Base-by-base conservation (phyloP, 768 basidiomycete species). In the Paxillus rubicundulus region DNA sequence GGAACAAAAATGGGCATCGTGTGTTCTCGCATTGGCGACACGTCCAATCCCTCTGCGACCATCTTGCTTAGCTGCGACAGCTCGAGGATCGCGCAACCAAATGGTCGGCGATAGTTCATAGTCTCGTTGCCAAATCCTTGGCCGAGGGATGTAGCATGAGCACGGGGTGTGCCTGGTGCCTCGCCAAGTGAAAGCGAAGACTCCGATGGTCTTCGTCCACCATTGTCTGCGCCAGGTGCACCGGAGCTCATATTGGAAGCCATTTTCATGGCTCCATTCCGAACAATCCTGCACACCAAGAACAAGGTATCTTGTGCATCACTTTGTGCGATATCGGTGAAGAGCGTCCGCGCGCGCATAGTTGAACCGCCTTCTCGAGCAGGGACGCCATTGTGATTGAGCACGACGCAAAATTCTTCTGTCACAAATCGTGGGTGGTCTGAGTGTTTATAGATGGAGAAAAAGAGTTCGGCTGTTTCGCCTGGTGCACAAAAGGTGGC, bases 1-100 rank as follows among this genome's bases (percentile, higher is more conserved):
- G 96, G 89, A 1, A 86, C 78, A 60, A 81, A 95, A 47, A 98
- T 97, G 2, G 89, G 87, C 85, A 98, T 92, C 0, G 81, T 80
- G 62, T 90, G 79, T 67, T 98, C 95, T 51, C 79, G 78, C 17
- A 84, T 77, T 2, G 82, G 71, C 5, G 83, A 81, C 2, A 84
- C 77, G 54, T 90, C 86, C 13, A 73, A 61, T 45, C 82, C 79
- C 33, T 92, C 90, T 0, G 75, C 71, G 2, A 80, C 73, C 74
- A 90, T 82, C 62, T 82, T 84, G 58, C 72, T 78, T 49, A 94
- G 70, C 61, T 91, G 88, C 0, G 84, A 82, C 36, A 98, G 71
- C 61, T 97, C 92, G 49, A 98, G 72, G 9, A 97, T 87, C 2
- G 96, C 96, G 64, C 93, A 97, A n/a, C 94, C 96, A 64, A 98